These are phyloP conservation scores for Microsporum ferrugineum DNA, from an alignment of 2,329 filamentous ascomycete species.

Conservation along the genomic window DNA sequence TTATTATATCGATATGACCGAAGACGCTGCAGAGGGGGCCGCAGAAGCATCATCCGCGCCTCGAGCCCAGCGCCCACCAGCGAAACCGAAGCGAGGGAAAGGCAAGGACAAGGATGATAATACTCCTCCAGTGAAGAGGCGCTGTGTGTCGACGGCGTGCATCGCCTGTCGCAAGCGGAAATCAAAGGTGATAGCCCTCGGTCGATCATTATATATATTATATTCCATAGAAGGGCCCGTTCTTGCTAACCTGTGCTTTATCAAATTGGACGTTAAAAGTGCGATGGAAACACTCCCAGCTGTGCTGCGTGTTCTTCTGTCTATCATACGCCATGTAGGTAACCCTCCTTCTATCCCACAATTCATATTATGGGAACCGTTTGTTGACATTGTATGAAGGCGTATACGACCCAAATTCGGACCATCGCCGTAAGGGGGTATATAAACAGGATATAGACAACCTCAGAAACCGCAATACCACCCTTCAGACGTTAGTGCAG, in stretches of 20 bases:
- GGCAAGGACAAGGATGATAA: constrained; percentile 1
- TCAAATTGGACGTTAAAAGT: constrained; percentile 34
- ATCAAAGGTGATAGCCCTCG: constrained; percentile 45
- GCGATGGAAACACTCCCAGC: constrained; percentile 79
- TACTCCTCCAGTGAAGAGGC: constrained; percentile 44
- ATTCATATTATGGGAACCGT: neutral
- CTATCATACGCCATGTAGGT: constrained; percentile 45
- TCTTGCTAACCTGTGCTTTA: neutral
- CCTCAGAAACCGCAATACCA: constrained; percentile 75
- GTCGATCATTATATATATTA: neutral
- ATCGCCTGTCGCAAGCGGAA: constrained; percentile 69
- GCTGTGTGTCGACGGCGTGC: constrained; percentile 75
- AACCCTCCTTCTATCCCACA: neutral
- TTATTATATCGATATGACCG: neutral
- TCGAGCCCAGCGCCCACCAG: neutral
- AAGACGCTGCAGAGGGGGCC: neutral
- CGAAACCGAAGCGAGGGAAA: neutral
- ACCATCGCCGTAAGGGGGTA: constrained; percentile 90
- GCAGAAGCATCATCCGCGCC: neutral
- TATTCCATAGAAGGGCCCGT: neutral
- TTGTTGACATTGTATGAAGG: constrained; percentile 38
- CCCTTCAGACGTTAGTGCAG: constrained; percentile 82
- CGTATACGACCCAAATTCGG: constrained; percentile 90
- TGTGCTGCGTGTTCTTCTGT: constrained; percentile 95
- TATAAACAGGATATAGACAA: constrained; percentile 89